phyloP scores from a whole-genome alignment of 2,329 filamentous ascomycete species.

The Escovopsis sp. region DNA sequence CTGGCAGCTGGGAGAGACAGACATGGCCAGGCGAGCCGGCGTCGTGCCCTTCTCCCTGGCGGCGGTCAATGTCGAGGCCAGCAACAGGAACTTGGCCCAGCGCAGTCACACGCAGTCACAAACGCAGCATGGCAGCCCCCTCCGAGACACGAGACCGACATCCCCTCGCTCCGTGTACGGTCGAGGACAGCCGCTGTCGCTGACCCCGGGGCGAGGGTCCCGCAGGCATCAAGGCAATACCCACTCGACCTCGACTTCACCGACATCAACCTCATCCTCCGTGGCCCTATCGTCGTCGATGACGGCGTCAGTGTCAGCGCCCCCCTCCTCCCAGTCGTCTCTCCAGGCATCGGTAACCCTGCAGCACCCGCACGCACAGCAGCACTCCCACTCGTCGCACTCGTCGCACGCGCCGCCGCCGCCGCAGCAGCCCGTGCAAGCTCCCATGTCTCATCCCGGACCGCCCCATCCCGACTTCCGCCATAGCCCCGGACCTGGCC shows the following conservation, averaged over 20 bases:
- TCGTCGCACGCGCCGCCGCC: constrained; percentile 15
- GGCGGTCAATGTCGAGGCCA: constrained; percentile 33
- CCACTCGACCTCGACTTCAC: constrained; percentile 6
- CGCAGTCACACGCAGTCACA: constrained; percentile 28
- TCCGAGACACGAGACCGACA: constrained; percentile 27
- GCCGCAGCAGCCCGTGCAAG: constrained; percentile 6
- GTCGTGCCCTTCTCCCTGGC: constrained; percentile 71
- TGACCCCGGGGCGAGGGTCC: constrained; percentile 21
- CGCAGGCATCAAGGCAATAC: constrained; percentile 21
- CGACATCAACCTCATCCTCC: too few species aligned
- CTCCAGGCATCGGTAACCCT: too few species aligned
- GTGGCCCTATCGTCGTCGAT: too few species aligned
- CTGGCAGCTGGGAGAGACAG: constrained; percentile 85
- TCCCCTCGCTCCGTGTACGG: constrained; percentile 27
- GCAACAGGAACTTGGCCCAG: constrained; percentile 24
- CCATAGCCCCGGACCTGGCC: constrained; percentile 24
- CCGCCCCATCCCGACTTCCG: constrained; percentile 18
- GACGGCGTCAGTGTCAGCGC: constrained; percentile 4
- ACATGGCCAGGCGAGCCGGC: constrained; percentile 87
- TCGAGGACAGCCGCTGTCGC: constrained; percentile 19
- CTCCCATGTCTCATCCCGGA: constrained; percentile 13
- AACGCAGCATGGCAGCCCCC: constrained; percentile 28
- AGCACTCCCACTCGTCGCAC: constrained; percentile 1
- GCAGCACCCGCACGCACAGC: constrained; percentile 1
- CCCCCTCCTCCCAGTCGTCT: constrained; percentile 12